Base-by-base conservation (phyloP, 345 rosid genomes). In the Pistacia atlantica region DNA sequence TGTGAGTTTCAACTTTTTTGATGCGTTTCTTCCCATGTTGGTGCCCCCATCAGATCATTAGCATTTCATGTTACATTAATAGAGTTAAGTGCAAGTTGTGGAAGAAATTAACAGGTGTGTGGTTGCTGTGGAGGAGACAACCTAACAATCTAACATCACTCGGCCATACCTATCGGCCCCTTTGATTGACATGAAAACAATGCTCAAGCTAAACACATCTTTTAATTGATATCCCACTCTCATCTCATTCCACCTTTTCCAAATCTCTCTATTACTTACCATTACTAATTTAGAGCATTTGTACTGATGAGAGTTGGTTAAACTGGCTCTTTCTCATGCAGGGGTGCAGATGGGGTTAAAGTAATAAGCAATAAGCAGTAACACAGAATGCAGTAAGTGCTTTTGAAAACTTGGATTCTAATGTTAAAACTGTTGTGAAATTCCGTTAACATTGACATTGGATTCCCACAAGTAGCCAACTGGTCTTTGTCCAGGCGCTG, bases 401-500 rank as follows among this genome's bases (percentile, higher is more conserved):
- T 11, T 14, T 49, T 51, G 3, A 12, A 17, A 54, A 16, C 18
- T 16, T 54, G n/a, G 57, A 54, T 54, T 18, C 57, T 54, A 1
- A 42, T 42, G 46, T 42, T 42, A 42, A 22, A 22, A 42, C 6
- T 42, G 9, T 42, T 42, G 46, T 42, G 9, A 42, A 42, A 42
- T 42, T 42, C 9, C 46, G 33, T 31, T 31, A 31, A 31, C 33
- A 31, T 31, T 14, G 4, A 10, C 82, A 74, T 85, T 68, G 83
- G 83, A 80, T 83, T 73, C 82, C 77, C 7, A 1, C 79, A 62
- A 56, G 79, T 61, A 13, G 78, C 84, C 80, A 69, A 31, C 73
- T 35, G 49, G 81, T 37, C 74, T 17, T 22, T 18, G 67, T 76
- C n/a, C 46, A 57, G 42, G n/a, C 1, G 78, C 37, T 74, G 73